Base-by-base conservation (phyloP, 345 rosid genomes). In the Trapa incisa region DNA sequence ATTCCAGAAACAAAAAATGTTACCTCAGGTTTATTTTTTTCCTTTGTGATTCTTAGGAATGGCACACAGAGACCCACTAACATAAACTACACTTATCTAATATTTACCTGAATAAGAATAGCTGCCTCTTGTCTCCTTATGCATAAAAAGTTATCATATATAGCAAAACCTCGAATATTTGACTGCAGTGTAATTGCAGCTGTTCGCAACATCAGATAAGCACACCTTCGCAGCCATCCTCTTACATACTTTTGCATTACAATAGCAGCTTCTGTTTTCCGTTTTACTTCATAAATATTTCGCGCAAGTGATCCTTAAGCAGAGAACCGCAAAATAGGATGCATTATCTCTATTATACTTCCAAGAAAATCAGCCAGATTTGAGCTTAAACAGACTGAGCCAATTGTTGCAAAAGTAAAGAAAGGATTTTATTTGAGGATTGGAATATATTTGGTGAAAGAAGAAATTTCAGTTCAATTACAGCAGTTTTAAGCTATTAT, bases 221-320 rank as follows among this genome's bases (percentile, higher is more conserved):
- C 77, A 79, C 47, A 66, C 77, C 82, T 79, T 61, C 76, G 56
- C 39, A 83, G 80, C 96, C 91, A 86, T 72, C 77, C 71, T 50
- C 92, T 89, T 65, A 72, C 77, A 81, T 81, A 71, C 76, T 85
- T 94, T 75, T 91, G 97, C 64, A 94, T 72, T 64, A 75, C 65
- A 71, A 85, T 73, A 36, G 95, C 88, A 65, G 99, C 96, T 36
- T 89, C 87, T 69, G 81, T 71, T 68, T 83, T 80, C 73, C 85
- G 81, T 79, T 80, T 91, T 35, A 73, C 76, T 73, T 75, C 77
- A 80, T 80, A 94, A 65, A 64, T 67, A 68, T 83, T 82, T 61
- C 87, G 85, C 47, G 85, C 86, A 76, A 91, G 81, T 76, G 86
- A 88, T 79, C 99, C 99, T 94, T 74, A 72, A 79, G 57, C 17